These are phyloP conservation scores for Cerrena zonata DNA, from an alignment of 1,284 basidiomycete genomes.

Conservation along the genomic window DNA sequence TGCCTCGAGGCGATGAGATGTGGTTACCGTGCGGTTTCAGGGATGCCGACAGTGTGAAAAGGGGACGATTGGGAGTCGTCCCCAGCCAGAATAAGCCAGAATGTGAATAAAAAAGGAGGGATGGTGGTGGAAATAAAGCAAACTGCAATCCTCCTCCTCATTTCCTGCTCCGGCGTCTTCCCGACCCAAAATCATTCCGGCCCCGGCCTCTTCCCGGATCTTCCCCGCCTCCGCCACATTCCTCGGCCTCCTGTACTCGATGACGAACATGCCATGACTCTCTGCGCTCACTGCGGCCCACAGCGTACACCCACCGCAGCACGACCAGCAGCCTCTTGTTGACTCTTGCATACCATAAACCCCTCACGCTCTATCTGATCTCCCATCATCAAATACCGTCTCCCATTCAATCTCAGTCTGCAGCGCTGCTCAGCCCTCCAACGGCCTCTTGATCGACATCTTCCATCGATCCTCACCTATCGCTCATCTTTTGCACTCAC, in stretches of 20 bases:
- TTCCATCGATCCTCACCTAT: not conserved
- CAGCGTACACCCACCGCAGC: not conserved
- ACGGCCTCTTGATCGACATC: not conserved
- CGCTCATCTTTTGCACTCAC: not conserved
- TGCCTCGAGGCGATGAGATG: conserved; percentile 32
- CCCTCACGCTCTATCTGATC: not conserved
- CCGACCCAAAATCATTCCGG: not conserved
- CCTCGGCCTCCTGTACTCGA: not conserved
- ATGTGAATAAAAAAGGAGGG: not conserved
- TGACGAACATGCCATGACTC: not conserved
- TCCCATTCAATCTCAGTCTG: not conserved
- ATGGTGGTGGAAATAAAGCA: no score
- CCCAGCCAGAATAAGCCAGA: conserved; percentile 18
- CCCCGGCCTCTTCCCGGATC: not conserved
- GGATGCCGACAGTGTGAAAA: conserved; percentile 39
- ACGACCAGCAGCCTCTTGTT: not conserved
- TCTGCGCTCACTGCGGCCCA: not conserved
- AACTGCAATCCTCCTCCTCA: not conserved
- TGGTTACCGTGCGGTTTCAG: conserved; percentile 19
- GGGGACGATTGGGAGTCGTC: conserved; percentile 33
- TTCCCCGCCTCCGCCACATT: not conserved
- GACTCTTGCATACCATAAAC: not conserved
- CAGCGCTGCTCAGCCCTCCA: not conserved
- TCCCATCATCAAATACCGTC: not conserved
- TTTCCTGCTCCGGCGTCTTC: not conserved